Evolutionary conservation across 345 rosid species (phyloP).

Genomic region (Physaria fendleri): DNA sequence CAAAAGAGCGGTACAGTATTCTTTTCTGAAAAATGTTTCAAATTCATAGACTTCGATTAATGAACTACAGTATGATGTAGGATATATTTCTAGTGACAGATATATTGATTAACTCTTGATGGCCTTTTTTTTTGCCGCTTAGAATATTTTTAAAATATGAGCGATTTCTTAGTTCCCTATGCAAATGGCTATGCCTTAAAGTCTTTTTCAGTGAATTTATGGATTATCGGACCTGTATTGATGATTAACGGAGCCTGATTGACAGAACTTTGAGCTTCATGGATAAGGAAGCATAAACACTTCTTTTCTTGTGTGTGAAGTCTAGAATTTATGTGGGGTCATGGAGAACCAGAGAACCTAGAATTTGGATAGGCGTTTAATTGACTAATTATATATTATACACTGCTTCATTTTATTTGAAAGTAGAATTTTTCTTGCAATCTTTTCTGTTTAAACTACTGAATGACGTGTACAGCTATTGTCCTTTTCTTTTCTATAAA

Average conservation of each 20-base stretch:
- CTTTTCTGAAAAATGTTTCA: not conserved
- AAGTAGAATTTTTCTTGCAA: not conserved
- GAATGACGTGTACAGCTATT: constrained; percentile 18
- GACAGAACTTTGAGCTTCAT: constrained; percentile 10
- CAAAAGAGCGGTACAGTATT: not conserved
- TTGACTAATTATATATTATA: not conserved
- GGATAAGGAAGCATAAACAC: constrained; percentile 4
- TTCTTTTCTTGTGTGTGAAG: not conserved
- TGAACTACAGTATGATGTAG: not conserved
- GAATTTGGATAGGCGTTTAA: constrained; percentile 3
- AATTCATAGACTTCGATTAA: not conserved
- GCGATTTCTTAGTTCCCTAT: not conserved
- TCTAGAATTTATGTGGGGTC: not conserved
- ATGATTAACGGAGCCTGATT: constrained; percentile 6
- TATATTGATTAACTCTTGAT: constrained; percentile 3
- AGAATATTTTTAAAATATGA: not conserved
- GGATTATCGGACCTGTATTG: not conserved
- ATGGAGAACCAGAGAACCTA: not conserved
- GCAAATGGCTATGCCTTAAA: constrained; percentile 5
- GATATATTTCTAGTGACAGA: not conserved
- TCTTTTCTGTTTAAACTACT: not conserved
- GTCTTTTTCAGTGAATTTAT: not conserved
- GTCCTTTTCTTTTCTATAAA: too few relatives aligned
- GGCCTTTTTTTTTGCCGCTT: constrained; percentile 1
- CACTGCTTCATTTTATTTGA: not conserved